Percentiles rank a stretch among this genome's conserved stretches.
These are phyloP conservation scores for Suillus brevipes DNA, from an alignment of 768 basidiomycete species.

Conservation along the genomic window DNA sequence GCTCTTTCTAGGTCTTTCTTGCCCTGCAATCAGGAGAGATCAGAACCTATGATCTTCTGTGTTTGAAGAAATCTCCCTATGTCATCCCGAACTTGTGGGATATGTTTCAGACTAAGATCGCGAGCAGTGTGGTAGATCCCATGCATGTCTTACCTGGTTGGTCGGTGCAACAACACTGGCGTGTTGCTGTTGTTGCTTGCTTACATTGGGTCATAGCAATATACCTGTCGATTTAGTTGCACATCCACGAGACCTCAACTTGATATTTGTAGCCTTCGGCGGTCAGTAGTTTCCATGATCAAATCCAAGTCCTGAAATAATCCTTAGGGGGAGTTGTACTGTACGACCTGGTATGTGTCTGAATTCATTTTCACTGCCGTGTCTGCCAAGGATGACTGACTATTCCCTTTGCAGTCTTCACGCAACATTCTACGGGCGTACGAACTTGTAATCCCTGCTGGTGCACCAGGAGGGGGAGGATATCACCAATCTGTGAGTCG, in stretches of 20 bases:
- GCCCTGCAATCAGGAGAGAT: constrained; percentile 59
- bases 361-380: background rate
- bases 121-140: background rate
- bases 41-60: constrained; percentile 74
- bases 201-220: constrained; percentile 33
- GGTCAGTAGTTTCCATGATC: constrained; percentile 40
- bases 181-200: background rate
- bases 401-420: constrained; percentile 37
- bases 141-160: background rate
- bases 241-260: constrained; percentile 74
- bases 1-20: constrained; percentile 41
- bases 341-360: constrained; percentile 49
- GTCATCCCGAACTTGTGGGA: constrained; percentile 74
- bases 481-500: constrained; percentile 51
- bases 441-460: constrained; percentile 71
- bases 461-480: constrained; percentile 77
- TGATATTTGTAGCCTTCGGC: constrained; percentile 73
- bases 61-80: constrained; percentile 65
- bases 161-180: background rate
- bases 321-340: constrained; percentile 58
- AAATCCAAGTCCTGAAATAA: constrained; percentile 7
- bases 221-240: constrained; percentile 60
- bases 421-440: constrained; percentile 58
- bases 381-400: background rate
- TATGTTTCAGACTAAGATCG: constrained; percentile 40